Evolutionary conservation across 805 yeast species (phyloP), one percentile per base, ranked within the genome.

Genomic region (Wickerhamomyces xylosicus): DNA sequence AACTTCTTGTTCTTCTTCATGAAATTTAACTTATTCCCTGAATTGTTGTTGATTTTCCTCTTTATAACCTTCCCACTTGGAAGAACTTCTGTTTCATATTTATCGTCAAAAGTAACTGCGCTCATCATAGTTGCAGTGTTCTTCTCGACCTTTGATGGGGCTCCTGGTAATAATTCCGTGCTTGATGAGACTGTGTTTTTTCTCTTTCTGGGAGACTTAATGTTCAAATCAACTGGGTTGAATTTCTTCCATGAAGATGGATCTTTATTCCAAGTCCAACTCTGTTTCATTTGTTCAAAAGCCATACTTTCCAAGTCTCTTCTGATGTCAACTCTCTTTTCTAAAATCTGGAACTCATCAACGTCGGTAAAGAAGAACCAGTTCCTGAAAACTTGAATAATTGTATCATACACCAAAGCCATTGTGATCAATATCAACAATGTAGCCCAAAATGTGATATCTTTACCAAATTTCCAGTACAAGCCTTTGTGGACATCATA

Each of bases 381-480:
- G 20, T 64, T 65, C 45, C 77, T 72, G 34, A 77, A 48, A 1
- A 79, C 69, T 46, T 80, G 77, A 38, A 77, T 56, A 5, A 81
- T 53, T 31, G 84, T 58, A 54, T 92, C 97, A 42, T 83, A 61
- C 31, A 77, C 58, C 13, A 84, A 47, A 2, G 90, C 82, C 38
- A 85, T 63, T 0, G 73, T 60, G 1, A 67, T 56, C 16, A 83
- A 54, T 2, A 78, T 67, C 22, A 85, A 52, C 27, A 84, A 61
- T 0, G 85, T 59, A 1, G 85, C 85, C 97, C 97, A 92, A 76
- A 87, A 90, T 1, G 84, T 69, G n/a, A 66, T 56, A 54, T 92
- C 97, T 17, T 47, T 59, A 18, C 97, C 97, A 63, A 85, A 86
- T 37, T 75, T 75, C 36, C 77, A 59, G 41, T 69, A 66, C 36